These are phyloP conservation scores for Aspergillus puulaauensis DNA, from an alignment of 2,329 filamentous ascomycete species.

Conservation along the genomic window DNA sequence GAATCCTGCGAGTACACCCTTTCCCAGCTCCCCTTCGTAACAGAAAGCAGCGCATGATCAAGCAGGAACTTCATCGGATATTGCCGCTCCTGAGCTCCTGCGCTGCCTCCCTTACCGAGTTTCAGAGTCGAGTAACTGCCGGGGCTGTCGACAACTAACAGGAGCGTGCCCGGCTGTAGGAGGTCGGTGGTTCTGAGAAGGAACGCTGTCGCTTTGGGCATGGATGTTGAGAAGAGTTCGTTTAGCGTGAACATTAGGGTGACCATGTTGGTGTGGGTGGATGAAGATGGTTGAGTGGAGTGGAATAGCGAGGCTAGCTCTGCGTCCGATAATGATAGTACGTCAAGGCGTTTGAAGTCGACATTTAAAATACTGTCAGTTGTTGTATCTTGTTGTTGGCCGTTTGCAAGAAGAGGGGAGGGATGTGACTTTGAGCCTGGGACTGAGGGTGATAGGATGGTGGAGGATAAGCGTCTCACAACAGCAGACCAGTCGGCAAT, in stretches of 20 bases:
- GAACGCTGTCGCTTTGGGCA: constrained; percentile 73
- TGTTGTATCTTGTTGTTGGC: not conserved
- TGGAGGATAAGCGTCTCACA: constrained; percentile 56
- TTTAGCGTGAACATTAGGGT: constrained; percentile 94
- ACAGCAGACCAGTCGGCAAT: constrained; percentile 74
- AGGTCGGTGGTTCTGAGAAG: constrained; percentile 66
- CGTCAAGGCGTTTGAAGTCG: constrained; percentile 51
- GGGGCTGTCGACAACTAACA: constrained; percentile 88
- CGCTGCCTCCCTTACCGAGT: constrained; percentile 53
- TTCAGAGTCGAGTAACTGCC: constrained; percentile 87
- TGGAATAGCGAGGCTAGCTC: constrained; percentile 39
- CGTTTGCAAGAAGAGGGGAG: constrained; percentile 27
- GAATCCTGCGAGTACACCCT: constrained; percentile 75
- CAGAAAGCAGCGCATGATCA: constrained; percentile 70
- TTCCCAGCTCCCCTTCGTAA: constrained; percentile 61
- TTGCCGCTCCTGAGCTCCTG: constrained; percentile 46
- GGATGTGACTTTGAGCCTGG: constrained; percentile 27
- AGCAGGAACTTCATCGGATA: constrained; percentile 96
- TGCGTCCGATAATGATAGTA: constrained; percentile 44
- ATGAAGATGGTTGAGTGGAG: not conserved
- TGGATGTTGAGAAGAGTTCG: constrained; percentile 80
- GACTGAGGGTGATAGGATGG: constrained; percentile 47
- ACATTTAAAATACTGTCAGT: constrained; percentile 26
- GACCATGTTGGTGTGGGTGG: constrained; percentile 52
- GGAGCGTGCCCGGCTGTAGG: constrained; percentile 59